These are phyloP conservation scores for Mycena vitilis DNA, from an alignment of 768 basidiomycete species.

Conservation along the genomic window DNA sequence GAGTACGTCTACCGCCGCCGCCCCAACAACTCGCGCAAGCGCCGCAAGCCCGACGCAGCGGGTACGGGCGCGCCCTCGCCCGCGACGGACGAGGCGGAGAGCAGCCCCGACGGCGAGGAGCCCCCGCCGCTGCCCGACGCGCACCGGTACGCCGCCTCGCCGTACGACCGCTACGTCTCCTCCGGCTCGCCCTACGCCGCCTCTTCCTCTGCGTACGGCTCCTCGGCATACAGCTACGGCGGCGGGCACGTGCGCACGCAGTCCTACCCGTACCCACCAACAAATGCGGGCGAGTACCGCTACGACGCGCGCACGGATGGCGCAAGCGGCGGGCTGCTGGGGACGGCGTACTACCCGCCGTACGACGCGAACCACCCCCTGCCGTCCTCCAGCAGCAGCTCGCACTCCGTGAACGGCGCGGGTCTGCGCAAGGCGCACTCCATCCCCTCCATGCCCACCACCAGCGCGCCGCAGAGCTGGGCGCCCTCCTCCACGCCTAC, in stretches of 20 bases:
- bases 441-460: conserved; percentile 9
- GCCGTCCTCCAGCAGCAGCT: background rate
- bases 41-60: conserved; percentile 51
- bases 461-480: background rate
- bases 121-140: conserved; percentile 31
- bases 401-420: background rate
- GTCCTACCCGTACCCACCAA: conserved; percentile 27
- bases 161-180: background rate
- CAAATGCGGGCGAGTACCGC: background rate
- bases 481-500: background rate
- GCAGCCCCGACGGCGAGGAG: conserved; percentile 34
- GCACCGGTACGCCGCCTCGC: background rate
- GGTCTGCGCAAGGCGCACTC: conserved; percentile 23
- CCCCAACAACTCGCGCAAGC: conserved; percentile 86
- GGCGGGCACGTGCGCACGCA: conserved; percentile 12
- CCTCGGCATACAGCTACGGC: background rate
- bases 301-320: background rate
- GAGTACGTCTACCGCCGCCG: conserved; percentile 91
- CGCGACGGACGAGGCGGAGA: conserved; percentile 20
- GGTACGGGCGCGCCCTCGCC: no score
- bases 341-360: conserved; percentile 18
- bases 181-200: background rate
- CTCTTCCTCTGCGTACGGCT: background rate
- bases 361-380: conserved; percentile 6
- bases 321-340: background rate